Conservation (phyloP, 768 basidiomycete species). For the Pisolithus sp. region DNA sequence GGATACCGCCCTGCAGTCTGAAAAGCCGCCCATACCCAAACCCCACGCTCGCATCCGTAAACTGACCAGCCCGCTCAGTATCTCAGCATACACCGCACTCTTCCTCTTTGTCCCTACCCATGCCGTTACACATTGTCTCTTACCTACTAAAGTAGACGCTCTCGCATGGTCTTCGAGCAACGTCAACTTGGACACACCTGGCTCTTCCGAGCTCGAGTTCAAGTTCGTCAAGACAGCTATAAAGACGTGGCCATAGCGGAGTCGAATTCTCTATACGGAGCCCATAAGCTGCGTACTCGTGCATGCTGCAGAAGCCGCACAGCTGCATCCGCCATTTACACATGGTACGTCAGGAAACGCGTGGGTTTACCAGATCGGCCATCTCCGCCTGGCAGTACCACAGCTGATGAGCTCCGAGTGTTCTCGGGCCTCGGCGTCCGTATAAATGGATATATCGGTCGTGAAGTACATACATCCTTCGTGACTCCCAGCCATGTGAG, state of each 20-base stretch:
- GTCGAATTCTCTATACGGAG: constrained; percentile 55
- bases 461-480: too few relatives aligned
- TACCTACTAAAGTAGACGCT: constrained; percentile 39
- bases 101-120: constrained; percentile 33
- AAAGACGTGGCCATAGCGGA: constrained; percentile 53
- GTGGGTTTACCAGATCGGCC: not conserved
- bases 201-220: constrained; percentile 74
- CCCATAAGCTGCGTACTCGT: constrained; percentile 50
- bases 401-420: too few relatives aligned
- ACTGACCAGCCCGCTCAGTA: constrained; percentile 16
- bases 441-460: too few relatives aligned
- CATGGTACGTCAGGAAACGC: constrained; percentile 23
- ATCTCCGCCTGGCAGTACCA: too few relatives aligned
- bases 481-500: too few relatives aligned
- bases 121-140: constrained; percentile 49
- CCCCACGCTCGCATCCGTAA: constrained; percentile 34
- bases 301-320: constrained; percentile 66
- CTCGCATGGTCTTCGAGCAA: constrained; percentile 24
- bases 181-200: constrained; percentile 24
- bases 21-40: not conserved
- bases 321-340: constrained; percentile 45
- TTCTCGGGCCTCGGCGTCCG: too few relatives aligned
- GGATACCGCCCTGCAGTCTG: not conserved
- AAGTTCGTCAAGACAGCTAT: constrained; percentile 77
- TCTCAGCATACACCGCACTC: constrained; percentile 60